A percentile compares a stretch with the other conserved stretches of the same genome.
These are phyloP conservation scores for Colletotrichum truncatum DNA, from an alignment of 2,329 filamentous ascomycete species.

Conservation along the genomic window DNA sequence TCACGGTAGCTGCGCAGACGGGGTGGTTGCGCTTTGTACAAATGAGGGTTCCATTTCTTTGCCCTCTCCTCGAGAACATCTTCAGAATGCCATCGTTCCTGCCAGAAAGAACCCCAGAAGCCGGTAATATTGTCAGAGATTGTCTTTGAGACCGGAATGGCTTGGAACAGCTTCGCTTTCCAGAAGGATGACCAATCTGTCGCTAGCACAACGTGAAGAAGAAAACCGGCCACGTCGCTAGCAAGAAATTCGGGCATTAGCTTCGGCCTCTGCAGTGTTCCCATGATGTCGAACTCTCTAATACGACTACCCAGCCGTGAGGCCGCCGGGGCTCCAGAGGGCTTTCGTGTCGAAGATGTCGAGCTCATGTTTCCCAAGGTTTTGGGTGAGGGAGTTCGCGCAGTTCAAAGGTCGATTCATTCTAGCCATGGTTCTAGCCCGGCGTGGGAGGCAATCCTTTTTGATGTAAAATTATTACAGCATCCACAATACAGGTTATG, in stretches of 20 bases:
- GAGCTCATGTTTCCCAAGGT: slow-evolving; percentile 1
- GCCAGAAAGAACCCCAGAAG: slow-evolving; percentile 7
- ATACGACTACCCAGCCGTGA: slow-evolving; percentile 8
- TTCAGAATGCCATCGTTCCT: slow-evolving; percentile 22
- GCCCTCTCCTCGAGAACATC: background rate
- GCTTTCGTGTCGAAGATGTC: background rate
- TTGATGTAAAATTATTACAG: background rate
- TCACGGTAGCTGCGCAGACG: slow-evolving; percentile 27
- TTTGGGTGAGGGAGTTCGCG: background rate
- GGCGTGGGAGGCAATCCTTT: background rate
- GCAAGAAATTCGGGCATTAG: background rate
- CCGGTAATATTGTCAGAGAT: background rate
- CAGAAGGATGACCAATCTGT: slow-evolving; percentile 9
- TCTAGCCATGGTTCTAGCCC: background rate
- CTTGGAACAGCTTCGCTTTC: background rate
- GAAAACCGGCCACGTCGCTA: slow-evolving; percentile 13
- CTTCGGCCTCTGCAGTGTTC: background rate
- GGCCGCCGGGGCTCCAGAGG: background rate
- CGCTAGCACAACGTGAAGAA: background rate
- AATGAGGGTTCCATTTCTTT: slow-evolving; percentile 8
- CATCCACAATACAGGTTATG: background rate
- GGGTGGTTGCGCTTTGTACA: slow-evolving; percentile 1
- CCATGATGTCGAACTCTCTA: slow-evolving; percentile 9
- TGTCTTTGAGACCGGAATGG: background rate
- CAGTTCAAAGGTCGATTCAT: background rate